These are phyloP conservation scores for Cymodocea nodosa DNA, from an alignment of 116 monocot species.

Conservation along the genomic window DNA sequence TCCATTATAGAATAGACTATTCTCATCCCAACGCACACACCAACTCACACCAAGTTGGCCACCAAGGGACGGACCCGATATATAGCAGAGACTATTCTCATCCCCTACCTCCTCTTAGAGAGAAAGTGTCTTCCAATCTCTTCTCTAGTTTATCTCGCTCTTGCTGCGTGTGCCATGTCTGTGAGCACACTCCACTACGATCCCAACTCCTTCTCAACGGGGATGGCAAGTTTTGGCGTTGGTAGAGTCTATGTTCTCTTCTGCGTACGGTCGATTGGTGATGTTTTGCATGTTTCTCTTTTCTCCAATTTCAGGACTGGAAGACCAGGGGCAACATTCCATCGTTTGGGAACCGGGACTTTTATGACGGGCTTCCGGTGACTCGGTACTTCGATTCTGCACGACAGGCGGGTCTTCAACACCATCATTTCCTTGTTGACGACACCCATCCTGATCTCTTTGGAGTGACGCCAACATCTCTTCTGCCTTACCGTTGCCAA, in stretches of 20 bases:
- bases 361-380: slow-evolving; percentile 22
- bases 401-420: slow-evolving; percentile 3
- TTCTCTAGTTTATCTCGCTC: not conserved
- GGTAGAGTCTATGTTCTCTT: not conserved
- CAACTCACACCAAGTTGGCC: not conserved
- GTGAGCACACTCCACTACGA: not conserved
- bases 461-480: slow-evolving; percentile 2
- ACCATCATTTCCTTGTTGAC: slow-evolving; percentile 10
- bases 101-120: not conserved
- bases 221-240: not conserved
- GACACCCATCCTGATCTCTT: slow-evolving; percentile 18
- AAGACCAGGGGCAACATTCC: slow-evolving; percentile 17
- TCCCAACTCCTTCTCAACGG: not conserved
- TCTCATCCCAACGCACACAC: not conserved
- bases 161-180: not conserved
- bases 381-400: slow-evolving; percentile 23
- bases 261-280: not conserved
- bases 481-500: slow-evolving; percentile 1
- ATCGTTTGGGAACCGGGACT: slow-evolving; percentile 46
- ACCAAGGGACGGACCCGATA: not conserved
- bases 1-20: not conserved
- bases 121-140: not conserved
- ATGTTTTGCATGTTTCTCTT: not conserved
- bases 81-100: not conserved
- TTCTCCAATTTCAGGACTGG: slow-evolving; percentile 1